Evolutionary conservation across 768 basidiomycete species (phyloP), one percentile per base, ranked within the genome.

Genomic region (Jaapia argillacea): DNA sequence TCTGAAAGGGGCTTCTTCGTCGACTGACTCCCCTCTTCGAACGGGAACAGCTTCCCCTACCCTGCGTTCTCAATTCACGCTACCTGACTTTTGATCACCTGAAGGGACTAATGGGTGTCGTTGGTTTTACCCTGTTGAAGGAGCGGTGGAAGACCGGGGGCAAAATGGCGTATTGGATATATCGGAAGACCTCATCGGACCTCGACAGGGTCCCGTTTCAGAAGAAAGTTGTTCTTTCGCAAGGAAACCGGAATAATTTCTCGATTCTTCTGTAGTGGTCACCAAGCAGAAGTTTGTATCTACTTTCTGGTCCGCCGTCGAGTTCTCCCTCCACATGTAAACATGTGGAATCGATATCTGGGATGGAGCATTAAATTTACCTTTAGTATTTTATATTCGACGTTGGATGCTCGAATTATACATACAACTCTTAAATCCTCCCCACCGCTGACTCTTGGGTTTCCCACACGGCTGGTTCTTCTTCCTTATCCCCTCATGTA

Each of bases 151-250:
- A 70, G 53, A 55, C 61, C 20, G 76, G 76, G 12, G 83, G 89
- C 4, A 94, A 88, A 61, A 91, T 94, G 74, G 81, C 70, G 3
- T 96, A 94, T 58, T 87, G 83, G 79, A 65, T 96, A 6, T 91
- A 76, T 56, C 71, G 61, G n/a, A 86, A 78, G 58, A 41, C 53
- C 41, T 38, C 40, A 10, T 35, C 42, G 13, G 44, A 46, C 24
- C 13, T 44, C 10, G 49, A 45, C 46, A 49, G 44, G 4, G 44
- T 46, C 3, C 48, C 45, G 1, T 80, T 79, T 46, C 33, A 53
- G 25, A 80, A 67, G 63, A 90, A 87, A 59, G 52, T 42, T 1
- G 66, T 77, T 2, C 61, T 85, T 44, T 68, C 75, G n/a, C 64
- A 71, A 46, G 87, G 87, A 2, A 68, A 74, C 55, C 70, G 83